phyloP scores from a whole-genome alignment of 768 basidiomycete species.

The Rhodocollybia butyracea region DNA sequence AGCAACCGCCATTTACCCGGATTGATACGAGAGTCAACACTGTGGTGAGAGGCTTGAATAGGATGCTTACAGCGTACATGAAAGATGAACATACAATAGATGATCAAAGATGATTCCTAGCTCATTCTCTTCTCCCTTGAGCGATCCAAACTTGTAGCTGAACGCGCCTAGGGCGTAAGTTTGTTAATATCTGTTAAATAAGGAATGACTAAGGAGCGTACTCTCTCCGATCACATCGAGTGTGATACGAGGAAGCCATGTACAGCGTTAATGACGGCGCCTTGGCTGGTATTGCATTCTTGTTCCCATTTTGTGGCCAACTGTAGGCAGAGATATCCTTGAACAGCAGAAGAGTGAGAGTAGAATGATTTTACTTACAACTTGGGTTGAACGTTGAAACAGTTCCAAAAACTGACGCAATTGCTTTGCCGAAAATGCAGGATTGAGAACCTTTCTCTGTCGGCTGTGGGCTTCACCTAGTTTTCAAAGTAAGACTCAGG shows the following conservation, averaged over 20 bases:
- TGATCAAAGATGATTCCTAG: background rate
- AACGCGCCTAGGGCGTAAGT: slow-evolving; percentile 25
- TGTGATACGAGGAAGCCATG: slow-evolving; percentile 26
- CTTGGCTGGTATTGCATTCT: background rate
- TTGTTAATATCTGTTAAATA: background rate
- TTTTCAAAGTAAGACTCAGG: too few relatives aligned
- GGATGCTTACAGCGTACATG: too few relatives aligned
- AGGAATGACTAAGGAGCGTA: slow-evolving; percentile 7
- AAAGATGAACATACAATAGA: background rate
- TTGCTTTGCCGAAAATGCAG: slow-evolving; percentile 25
- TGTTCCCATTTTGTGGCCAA: slow-evolving; percentile 14
- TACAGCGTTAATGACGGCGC: slow-evolving; percentile 18
- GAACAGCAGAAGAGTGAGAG: background rate
- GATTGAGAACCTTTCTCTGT: slow-evolving; percentile 30
- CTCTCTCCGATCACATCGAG: slow-evolving; percentile 34
- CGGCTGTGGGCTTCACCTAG: slow-evolving; percentile 21
- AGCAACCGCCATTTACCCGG: background rate
- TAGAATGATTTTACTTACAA: background rate
- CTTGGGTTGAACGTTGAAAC: slow-evolving; percentile 21
- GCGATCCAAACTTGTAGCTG: slow-evolving; percentile 21
- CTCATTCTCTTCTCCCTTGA: slow-evolving; percentile 2
- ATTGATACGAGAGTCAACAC: background rate
- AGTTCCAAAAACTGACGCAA: slow-evolving; percentile 21
- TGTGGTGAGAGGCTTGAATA: too few relatives aligned
- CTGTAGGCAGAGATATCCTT: slow-evolving; percentile 15